These are phyloP conservation scores for Nepenthes mirabilis DNA, from an alignment of 148 eudicot species.

Conservation along the genomic window DNA sequence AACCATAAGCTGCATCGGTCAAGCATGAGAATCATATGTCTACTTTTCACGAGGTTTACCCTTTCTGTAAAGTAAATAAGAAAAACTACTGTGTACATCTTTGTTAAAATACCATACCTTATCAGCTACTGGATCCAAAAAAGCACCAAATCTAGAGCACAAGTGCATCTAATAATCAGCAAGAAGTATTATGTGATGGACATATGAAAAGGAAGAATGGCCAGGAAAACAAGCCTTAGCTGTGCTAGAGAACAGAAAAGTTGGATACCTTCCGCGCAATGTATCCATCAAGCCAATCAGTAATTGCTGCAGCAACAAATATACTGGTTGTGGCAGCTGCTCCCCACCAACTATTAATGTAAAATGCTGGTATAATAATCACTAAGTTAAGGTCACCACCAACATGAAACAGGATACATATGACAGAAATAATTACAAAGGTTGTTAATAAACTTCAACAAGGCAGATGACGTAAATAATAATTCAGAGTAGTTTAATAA, in stretches of 20 bases:
- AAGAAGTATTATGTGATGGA: not conserved
- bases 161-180: slow-evolving; percentile 50
- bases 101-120: slow-evolving; percentile 40
- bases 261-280: slow-evolving; percentile 74
- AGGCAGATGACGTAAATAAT: not conserved
- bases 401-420: not conserved
- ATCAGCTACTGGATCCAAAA: slow-evolving; percentile 99
- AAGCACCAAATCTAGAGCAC: slow-evolving; percentile 91
- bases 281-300: slow-evolving; percentile 99
- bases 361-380: slow-evolving; percentile 46
- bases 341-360: slow-evolving; percentile 74
- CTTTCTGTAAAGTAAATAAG: not conserved
- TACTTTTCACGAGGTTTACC: not conserved
- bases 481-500: not conserved
- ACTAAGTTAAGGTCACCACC: not conserved
- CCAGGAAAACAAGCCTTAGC: not conserved
- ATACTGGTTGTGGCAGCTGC: slow-evolving; percentile 69
- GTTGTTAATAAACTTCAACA: not conserved
- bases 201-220: not conserved
- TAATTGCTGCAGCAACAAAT: slow-evolving; percentile 79
- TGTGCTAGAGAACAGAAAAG: not conserved
- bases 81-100: not conserved
- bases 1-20: slow-evolving; percentile 86
- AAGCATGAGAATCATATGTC: slow-evolving; percentile 11
- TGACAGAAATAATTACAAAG: not conserved